Percentiles rank a stretch among this genome's conserved stretches.
Evolutionary conservation across 805 yeast genomes (phyloP).

Genomic region (Sungouiozyma intestinalis): DNA sequence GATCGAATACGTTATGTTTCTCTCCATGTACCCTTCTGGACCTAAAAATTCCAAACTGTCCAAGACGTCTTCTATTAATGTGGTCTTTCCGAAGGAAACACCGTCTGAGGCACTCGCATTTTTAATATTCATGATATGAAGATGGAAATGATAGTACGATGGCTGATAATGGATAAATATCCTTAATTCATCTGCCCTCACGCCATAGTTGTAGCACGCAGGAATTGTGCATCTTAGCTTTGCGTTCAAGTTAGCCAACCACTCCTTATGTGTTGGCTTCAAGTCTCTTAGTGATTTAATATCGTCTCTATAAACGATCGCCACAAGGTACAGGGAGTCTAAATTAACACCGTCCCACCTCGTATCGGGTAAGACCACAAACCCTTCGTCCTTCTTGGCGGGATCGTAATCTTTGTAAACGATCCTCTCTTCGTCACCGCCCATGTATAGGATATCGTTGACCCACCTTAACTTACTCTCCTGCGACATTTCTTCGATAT

Average conservation of each 20-base stretch:
- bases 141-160: constrained; percentile 89
- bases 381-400: constrained; percentile 43
- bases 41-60: constrained; percentile 52
- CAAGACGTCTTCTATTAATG: constrained; percentile 70
- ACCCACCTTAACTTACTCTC: constrained; percentile 87
- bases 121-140: constrained; percentile 71
- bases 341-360: constrained; percentile 80
- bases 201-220: constrained; percentile 32
- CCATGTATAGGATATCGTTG: constrained; percentile 65
- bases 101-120: constrained; percentile 64
- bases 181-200: constrained; percentile 50
- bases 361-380: constrained; percentile 84
- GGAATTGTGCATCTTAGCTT: constrained; percentile 41
- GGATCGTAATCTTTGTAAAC: constrained; percentile 46
- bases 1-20: constrained; percentile 52
- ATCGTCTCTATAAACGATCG: constrained; percentile 60
- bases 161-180: constrained; percentile 91
- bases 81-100: constrained; percentile 68
- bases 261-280: constrained; percentile 44
- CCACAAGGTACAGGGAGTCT: constrained; percentile 65
- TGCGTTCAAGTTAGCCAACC: constrained; percentile 38
- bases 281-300: constrained; percentile 71
- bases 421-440: constrained; percentile 78
- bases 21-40: constrained; percentile 44
- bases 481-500: constrained; percentile 53